Evolutionary conservation across 2,329 filamentous ascomycete genomes (phyloP).

Genomic region (Trichoderma atroviride): DNA sequence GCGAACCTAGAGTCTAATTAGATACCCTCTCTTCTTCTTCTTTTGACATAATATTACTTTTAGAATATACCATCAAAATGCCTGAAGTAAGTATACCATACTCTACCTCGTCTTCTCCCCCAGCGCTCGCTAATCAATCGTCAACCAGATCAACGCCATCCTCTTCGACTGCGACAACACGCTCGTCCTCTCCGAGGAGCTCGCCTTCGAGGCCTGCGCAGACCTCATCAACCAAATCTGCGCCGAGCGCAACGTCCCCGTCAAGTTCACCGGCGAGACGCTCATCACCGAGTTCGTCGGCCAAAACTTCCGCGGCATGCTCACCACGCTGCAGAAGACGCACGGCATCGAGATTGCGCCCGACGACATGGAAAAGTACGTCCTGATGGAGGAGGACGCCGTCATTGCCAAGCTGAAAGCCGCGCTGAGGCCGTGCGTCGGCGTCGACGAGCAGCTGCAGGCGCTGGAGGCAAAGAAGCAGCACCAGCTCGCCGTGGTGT

Average conservation of each 20-base stretch:
- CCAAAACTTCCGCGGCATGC: conserved; percentile 94
- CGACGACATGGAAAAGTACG: conserved; percentile 73
- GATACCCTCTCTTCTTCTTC: neutral
- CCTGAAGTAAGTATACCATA: conserved; percentile 35
- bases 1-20: neutral
- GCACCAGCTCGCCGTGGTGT: conserved; percentile 79
- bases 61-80: conserved; percentile 35
- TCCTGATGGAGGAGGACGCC: conserved; percentile 75
- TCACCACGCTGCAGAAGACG: conserved; percentile 73
- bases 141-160: conserved; percentile 62
- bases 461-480: conserved; percentile 61
- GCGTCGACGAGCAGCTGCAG: conserved; percentile 69
- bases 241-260: conserved; percentile 61
- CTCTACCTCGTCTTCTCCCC: neutral
- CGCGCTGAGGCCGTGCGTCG: conserved; percentile 67
- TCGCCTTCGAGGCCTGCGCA: conserved; percentile 90
- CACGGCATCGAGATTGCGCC: conserved; percentile 70
- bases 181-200: conserved; percentile 85
- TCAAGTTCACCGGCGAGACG: conserved; percentile 74
- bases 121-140: neutral
- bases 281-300: conserved; percentile 88
- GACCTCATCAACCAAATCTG: conserved; percentile 87
- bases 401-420: conserved; percentile 79
- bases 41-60: neutral
- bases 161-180: conserved; percentile 88